A percentile compares a stretch with the other conserved stretches of the same genome.
phyloP scores from a whole-genome alignment of 2,329 filamentous ascomycete species.

The Phialophora expanda region DNA sequence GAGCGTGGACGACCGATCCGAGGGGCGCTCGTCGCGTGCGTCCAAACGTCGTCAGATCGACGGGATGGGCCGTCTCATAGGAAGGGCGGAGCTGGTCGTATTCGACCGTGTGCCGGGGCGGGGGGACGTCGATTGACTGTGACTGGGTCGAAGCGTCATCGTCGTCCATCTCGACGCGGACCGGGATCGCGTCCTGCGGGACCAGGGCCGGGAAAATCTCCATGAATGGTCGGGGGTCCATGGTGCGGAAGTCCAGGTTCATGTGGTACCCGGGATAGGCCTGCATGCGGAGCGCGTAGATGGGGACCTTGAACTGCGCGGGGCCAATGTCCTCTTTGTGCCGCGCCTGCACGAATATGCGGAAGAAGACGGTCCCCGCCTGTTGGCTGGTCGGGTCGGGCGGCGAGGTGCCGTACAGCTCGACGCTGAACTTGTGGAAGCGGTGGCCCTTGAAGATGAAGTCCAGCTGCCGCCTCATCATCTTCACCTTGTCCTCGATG shows the following conservation, averaged over 20 bases:
- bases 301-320: conserved; percentile 17
- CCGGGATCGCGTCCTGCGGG: background rate
- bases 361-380: conserved; percentile 46
- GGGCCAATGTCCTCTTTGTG: conserved; percentile 14
- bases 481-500: conserved; percentile 49
- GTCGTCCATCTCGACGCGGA: conserved; percentile 22
- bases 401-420: conserved; percentile 45
- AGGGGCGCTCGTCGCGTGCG: conserved; percentile 44
- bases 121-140: background rate
- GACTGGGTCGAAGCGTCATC: conserved; percentile 24
- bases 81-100: conserved; percentile 10
- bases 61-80: conserved; percentile 19
- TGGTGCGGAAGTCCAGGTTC: conserved; percentile 53
- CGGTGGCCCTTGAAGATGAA: conserved; percentile 40
- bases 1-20: conserved; percentile 51
- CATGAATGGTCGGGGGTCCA: conserved; percentile 53
- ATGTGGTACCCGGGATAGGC: conserved; percentile 54
- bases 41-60: conserved; percentile 37
- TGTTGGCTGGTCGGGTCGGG: conserved; percentile 49
- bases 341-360: conserved; percentile 24
- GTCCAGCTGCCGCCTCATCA: conserved; percentile 30
- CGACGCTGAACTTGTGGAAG: conserved; percentile 47
- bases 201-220: conserved; percentile 51
- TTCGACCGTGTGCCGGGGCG: conserved; percentile 7
- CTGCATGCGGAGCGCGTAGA: conserved; percentile 45